These are phyloP conservation scores for Hypoxylon trugodes DNA, from an alignment of 495 filamentous ascomycete species.

Conservation along the genomic window DNA sequence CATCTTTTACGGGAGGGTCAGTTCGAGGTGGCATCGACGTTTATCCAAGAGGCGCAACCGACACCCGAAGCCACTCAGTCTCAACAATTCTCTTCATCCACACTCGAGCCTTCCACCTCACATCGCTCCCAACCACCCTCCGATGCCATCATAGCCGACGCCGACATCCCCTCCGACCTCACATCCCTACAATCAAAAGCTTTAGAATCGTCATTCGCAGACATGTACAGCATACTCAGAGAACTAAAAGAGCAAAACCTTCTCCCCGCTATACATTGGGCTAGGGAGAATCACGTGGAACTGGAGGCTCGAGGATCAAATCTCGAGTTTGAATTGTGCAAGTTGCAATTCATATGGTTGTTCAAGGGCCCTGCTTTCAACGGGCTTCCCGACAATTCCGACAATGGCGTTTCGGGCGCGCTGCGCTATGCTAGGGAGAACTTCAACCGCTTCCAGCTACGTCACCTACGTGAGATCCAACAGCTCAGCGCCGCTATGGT, in stretches of 20 bases:
- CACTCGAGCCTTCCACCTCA: slow-evolving; percentile 15
- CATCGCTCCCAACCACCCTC: background rate
- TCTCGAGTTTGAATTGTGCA: slow-evolving; percentile 91
- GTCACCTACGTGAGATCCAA: slow-evolving; percentile 78
- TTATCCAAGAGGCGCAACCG: slow-evolving; percentile 69
- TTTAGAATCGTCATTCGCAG: slow-evolving; percentile 80
- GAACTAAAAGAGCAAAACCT: slow-evolving; percentile 78
- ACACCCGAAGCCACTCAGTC: slow-evolving; percentile 9
- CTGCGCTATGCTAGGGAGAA: slow-evolving; percentile 72
- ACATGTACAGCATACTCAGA: slow-evolving; percentile 90
- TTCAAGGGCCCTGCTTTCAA: slow-evolving; percentile 64
- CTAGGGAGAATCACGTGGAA: slow-evolving; percentile 69
- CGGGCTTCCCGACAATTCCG: slow-evolving; percentile 53
- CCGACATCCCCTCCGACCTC: slow-evolving; percentile 48
- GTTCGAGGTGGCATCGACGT: slow-evolving; percentile 84
- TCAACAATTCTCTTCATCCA: slow-evolving; percentile 6
- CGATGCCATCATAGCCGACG: slow-evolving; percentile 43
- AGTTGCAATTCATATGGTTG: slow-evolving; percentile 85
- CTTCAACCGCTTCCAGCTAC: slow-evolving; percentile 65
- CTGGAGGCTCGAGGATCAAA: slow-evolving; percentile 88
- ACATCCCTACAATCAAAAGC: slow-evolving; percentile 68
- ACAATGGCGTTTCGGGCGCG: slow-evolving; percentile 60
- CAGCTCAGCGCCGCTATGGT: slow-evolving; percentile 80
- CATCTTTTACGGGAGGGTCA: slow-evolving; percentile 94
- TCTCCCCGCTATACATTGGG: slow-evolving; percentile 85